Evolutionary conservation across 129 eudicot genomes (phyloP).

Genomic region (Flaveria robusta): DNA sequence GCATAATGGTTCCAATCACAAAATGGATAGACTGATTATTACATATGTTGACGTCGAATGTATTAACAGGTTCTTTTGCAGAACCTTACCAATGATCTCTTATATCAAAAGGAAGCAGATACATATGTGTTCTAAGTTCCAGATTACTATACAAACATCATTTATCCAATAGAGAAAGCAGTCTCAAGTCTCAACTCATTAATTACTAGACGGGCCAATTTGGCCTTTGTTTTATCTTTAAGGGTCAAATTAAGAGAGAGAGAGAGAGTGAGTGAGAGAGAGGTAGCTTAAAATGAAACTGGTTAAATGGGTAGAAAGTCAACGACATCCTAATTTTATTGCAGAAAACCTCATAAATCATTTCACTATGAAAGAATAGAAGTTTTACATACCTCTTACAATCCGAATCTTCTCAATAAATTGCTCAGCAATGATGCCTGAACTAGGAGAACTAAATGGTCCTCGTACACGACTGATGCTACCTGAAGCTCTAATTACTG

Average conservation of each 20-base stretch:
- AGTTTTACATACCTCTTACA: constrained; percentile 56
- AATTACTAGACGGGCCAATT: background rate
- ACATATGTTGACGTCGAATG: background rate
- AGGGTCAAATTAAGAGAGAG: background rate
- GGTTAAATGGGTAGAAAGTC: background rate
- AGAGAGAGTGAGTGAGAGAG: background rate
- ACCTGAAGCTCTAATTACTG: constrained; percentile 94
- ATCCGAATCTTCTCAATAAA: constrained; percentile 86
- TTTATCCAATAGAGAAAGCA: background rate
- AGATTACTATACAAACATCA: background rate
- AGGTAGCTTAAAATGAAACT: background rate
- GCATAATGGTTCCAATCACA: background rate
- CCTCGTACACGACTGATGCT: constrained; percentile 78
- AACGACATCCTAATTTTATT: background rate
- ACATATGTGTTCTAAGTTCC: background rate
- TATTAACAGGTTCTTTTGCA: background rate
- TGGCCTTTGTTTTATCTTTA: background rate
- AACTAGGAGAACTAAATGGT: constrained; percentile 57
- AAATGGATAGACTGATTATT: background rate
- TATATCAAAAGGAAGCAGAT: background rate
- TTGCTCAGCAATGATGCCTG: constrained; percentile 79
- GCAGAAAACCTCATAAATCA: background rate
- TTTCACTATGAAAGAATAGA: no score
- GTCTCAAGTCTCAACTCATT: background rate
- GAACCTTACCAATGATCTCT: background rate